A percentile compares a stretch with the other conserved stretches of the same genome.
Conservation (phyloP, 441 rosid genomes). For the Gossypium armourianum region DNA sequence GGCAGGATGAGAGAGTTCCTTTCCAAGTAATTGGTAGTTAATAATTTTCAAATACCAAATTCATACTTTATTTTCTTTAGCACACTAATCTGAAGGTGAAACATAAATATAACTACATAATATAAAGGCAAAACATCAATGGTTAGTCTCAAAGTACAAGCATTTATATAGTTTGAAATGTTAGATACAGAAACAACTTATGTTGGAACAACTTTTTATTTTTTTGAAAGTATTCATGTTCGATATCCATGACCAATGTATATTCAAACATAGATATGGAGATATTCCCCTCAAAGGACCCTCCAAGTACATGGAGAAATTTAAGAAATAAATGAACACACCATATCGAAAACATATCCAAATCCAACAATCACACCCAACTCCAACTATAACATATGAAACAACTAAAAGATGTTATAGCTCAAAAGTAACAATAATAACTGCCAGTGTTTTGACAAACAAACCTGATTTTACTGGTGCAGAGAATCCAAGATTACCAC, state of each 20-base stretch:
- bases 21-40: too few species aligned
- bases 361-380: background rate
- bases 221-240: background rate
- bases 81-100: too few species aligned
- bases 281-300: background rate
- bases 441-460: constrained; percentile 14
- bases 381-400: background rate
- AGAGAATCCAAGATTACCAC: constrained; percentile 44
- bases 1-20: too few species aligned
- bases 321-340: background rate
- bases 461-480: constrained; percentile 57
- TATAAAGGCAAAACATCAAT: background rate
- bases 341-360: background rate
- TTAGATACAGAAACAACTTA: background rate
- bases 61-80: too few species aligned
- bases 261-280: background rate
- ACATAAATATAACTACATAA: too few species aligned
- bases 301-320: background rate
- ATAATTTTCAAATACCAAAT: too few species aligned
- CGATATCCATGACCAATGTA: background rate
- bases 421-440: background rate
- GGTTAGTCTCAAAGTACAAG: background rate
- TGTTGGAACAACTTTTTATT: background rate
- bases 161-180: background rate
- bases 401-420: background rate